These are phyloP conservation scores for Blastobotrys attinorum DNA, from an alignment of 805 yeast genomes.

Conservation along the genomic window DNA sequence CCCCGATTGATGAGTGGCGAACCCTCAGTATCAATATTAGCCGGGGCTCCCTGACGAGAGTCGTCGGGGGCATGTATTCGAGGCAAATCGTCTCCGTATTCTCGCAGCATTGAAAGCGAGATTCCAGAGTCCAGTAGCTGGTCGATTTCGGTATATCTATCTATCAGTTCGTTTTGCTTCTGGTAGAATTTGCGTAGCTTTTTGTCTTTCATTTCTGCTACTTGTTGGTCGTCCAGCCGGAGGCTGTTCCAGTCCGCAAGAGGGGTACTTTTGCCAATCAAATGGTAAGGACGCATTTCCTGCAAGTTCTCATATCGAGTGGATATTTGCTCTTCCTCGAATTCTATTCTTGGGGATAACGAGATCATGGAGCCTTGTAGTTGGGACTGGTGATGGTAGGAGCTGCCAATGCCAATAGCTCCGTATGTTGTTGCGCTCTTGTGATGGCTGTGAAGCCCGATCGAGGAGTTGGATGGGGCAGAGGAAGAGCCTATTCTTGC, in stretches of 20 bases:
- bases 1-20: constrained; percentile 45
- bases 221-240: constrained; percentile 20
- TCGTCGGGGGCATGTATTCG: constrained; percentile 20
- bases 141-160: constrained; percentile 53
- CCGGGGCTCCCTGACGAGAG: constrained; percentile 41
- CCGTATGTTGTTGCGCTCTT: no score
- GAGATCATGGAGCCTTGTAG: no score
- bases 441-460: no score
- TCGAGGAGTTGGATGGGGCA: no score
- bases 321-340: not conserved
- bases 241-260: constrained; percentile 35
- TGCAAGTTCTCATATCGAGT: constrained; percentile 27
- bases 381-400: no score
- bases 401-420: no score
- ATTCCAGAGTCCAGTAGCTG: constrained; percentile 62
- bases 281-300: constrained; percentile 38
- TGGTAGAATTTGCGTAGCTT: constrained; percentile 40
- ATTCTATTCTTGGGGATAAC: no score
- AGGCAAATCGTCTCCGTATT: constrained; percentile 40
- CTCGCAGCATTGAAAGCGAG: constrained; percentile 54
- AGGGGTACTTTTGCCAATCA: constrained; percentile 39
- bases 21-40: constrained; percentile 50
- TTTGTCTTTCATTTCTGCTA: constrained; percentile 22
- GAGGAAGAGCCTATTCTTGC: no score
- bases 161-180: constrained; percentile 53